Conservation (phyloP, 148 eudicot species). For the Spergularia marina region DNA sequence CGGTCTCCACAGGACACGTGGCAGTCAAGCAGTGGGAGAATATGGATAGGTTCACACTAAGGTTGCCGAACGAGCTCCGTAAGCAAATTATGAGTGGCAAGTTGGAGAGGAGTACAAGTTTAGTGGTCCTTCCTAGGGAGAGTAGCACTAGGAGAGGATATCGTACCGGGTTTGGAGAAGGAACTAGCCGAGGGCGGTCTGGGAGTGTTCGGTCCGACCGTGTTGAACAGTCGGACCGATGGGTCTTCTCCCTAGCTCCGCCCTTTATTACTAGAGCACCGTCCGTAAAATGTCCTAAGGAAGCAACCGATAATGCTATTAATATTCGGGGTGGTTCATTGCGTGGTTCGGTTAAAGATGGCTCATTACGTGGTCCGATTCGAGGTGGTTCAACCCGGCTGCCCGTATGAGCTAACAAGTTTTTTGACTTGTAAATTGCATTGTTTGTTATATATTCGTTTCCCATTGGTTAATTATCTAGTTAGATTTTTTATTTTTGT, state of each 20-base stretch:
- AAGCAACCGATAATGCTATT: slow-evolving; percentile 19
- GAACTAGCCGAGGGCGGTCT: slow-evolving; percentile 27
- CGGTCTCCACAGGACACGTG: slow-evolving; percentile 55
- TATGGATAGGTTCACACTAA: slow-evolving; percentile 38
- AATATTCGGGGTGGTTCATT: slow-evolving; percentile 29
- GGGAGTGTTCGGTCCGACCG: slow-evolving; percentile 34
- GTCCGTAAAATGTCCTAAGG: slow-evolving; percentile 40
- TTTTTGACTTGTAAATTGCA: slow-evolving; percentile 17
- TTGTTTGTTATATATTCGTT: background rate
- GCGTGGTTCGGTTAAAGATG: slow-evolving; percentile 20
- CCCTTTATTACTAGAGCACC: slow-evolving; percentile 47
- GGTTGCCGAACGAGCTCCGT: slow-evolving; percentile 40
- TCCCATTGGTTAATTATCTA: background rate
- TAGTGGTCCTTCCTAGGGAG: slow-evolving; percentile 25
- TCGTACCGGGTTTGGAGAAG: slow-evolving; percentile 31
- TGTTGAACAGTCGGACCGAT: slow-evolving; percentile 47
- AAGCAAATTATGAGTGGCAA: slow-evolving; percentile 37
- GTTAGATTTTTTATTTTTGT: background rate
- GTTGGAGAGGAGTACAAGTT: slow-evolving; percentile 38
- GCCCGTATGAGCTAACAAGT: slow-evolving; percentile 12
- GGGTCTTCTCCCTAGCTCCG: slow-evolving; percentile 48
- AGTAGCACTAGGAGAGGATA: slow-evolving; percentile 23
- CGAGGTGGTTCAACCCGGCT: slow-evolving; percentile 9
- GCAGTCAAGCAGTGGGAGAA: slow-evolving; percentile 41
- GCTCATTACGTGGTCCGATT: slow-evolving; percentile 26